These are phyloP conservation scores for Phaeoacremonium minimum DNA, from an alignment of 2,329 filamentous ascomycete species.

Conservation along the genomic window DNA sequence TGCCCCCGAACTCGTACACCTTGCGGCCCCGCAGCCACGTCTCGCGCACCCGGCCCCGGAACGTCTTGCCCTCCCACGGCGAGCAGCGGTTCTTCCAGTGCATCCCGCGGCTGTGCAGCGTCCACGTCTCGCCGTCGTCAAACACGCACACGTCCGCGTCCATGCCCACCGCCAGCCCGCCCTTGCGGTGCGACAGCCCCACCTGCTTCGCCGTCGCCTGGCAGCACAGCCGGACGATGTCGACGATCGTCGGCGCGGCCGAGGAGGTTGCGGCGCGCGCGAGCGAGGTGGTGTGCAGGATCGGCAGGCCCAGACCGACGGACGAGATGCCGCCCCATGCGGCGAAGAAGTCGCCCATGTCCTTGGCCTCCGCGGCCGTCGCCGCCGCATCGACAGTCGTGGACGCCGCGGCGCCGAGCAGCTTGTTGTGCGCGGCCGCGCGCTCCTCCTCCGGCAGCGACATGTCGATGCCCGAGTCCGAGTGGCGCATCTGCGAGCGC, in stretches of 20 bases:
- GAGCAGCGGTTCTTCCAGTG: slow-evolving; percentile 91
- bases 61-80: slow-evolving; percentile 78
- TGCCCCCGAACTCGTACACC: slow-evolving; percentile 66
- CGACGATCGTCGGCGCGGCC: slow-evolving; percentile 52
- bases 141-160: slow-evolving; percentile 93
- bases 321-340: slow-evolving; percentile 96
- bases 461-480: slow-evolving; percentile 51
- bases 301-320: slow-evolving; percentile 86
- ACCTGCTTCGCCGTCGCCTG: slow-evolving; percentile 85
- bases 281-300: slow-evolving; percentile 76
- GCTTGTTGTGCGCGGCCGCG: slow-evolving; percentile 28
- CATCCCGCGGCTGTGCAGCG: slow-evolving; percentile 73
- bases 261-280: slow-evolving; percentile 48
- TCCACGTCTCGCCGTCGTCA: slow-evolving; percentile 77
- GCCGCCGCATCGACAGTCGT: slow-evolving; percentile 18
- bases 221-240: slow-evolving; percentile 83
- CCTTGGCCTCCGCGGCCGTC: slow-evolving; percentile 31
- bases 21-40: slow-evolving; percentile 78
- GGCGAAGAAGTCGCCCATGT: slow-evolving; percentile 80
- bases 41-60: slow-evolving; percentile 75
- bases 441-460: slow-evolving; percentile 24
- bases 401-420: slow-evolving; percentile 20
- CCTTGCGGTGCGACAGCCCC: slow-evolving; percentile 76
- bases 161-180: slow-evolving; percentile 73
- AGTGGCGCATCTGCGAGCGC: slow-evolving; percentile 34